Conservation (phyloP, 78 protist species). For the Polysphondylium violaceum region DNA sequence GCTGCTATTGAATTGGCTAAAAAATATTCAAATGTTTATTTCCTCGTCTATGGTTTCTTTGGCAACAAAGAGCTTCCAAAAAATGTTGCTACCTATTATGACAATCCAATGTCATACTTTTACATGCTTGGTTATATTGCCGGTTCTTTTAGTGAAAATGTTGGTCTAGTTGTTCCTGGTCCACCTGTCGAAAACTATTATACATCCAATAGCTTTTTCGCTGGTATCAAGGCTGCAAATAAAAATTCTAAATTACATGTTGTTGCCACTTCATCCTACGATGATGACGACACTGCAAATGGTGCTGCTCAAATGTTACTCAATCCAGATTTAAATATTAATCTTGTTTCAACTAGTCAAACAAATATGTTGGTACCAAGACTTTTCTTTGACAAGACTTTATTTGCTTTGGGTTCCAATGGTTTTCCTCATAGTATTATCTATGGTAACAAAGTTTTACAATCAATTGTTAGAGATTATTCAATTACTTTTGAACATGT, state of each 20-base stretch:
- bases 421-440: slow-evolving; percentile 44
- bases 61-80: neutral
- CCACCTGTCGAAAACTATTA: slow-evolving; percentile 50
- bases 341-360: slow-evolving; percentile 22
- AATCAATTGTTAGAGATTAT: slow-evolving; percentile 19
- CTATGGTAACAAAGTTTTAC: slow-evolving; percentile 31
- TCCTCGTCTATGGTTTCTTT: slow-evolving; percentile 5
- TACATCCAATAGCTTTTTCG: slow-evolving; percentile 46
- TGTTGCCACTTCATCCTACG: slow-evolving; percentile 41
- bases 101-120: slow-evolving; percentile 38
- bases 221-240: slow-evolving; percentile 3
- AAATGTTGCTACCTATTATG: slow-evolving; percentile 27
- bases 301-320: slow-evolving; percentile 34
- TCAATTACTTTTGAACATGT: slow-evolving; percentile 3
- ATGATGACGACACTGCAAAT: slow-evolving; percentile 50
- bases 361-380: slow-evolving; percentile 17
- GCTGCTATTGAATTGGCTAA: slow-evolving; percentile 33
- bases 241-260: neutral
- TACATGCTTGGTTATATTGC: slow-evolving; percentile 55
- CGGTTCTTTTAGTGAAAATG: slow-evolving; percentile 1
- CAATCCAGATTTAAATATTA: neutral
- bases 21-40: neutral
- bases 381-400: neutral
- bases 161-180: slow-evolving; percentile 78
- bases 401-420: slow-evolving; percentile 49